Conservation (phyloP, 139 green algal genomes). For the Chlorella sp. region DNA sequence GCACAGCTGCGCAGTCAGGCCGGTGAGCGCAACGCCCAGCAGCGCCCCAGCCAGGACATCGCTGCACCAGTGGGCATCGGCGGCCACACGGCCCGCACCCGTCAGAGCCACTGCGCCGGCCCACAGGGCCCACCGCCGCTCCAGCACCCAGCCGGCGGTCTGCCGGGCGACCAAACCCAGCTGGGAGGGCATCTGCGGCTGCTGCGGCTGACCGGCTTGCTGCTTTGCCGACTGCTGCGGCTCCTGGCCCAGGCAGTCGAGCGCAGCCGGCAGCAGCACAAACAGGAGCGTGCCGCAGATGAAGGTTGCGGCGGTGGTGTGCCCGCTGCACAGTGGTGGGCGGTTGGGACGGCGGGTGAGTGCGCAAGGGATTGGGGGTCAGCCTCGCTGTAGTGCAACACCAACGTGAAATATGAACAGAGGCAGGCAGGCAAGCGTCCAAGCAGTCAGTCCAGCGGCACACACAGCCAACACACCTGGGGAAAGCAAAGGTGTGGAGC, state of each 20-base stretch:
- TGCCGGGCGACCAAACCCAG: background rate
- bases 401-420: too few species aligned
- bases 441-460: background rate
- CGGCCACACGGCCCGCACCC: constrained; percentile 13
- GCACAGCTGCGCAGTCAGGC: background rate
- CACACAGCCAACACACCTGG: constrained; percentile 3
- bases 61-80: constrained; percentile 16
- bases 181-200: too few species aligned
- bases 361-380: too few species aligned
- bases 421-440: too few species aligned
- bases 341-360: background rate
- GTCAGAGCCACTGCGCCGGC: background rate
- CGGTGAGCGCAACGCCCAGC: constrained; percentile 13
- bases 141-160: background rate
- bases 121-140: background rate
- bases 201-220: background rate
- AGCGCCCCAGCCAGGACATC: constrained; percentile 26
- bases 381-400: too few species aligned
- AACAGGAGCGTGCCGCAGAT: constrained; percentile 34
- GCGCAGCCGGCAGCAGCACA: constrained; percentile 25
- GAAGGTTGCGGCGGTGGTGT: constrained; percentile 49
- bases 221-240: background rate
- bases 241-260: background rate
- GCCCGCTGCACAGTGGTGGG: constrained; percentile 21
- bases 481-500: constrained; percentile 46